phyloP scores from a whole-genome alignment of 768 basidiomycete genomes.

The Rhizopogon salebrosus region DNA sequence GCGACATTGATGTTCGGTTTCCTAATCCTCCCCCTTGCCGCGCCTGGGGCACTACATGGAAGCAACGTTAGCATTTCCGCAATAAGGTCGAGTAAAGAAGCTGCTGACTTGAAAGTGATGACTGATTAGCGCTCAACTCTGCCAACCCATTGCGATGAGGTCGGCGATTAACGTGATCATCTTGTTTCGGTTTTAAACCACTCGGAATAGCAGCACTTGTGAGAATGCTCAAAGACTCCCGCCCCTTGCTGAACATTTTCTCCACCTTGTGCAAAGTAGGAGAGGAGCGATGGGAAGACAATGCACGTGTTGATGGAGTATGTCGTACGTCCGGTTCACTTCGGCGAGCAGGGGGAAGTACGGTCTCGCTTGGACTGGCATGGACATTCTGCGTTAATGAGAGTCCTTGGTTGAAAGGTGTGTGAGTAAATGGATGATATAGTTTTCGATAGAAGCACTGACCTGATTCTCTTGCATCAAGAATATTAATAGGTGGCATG shows the following conservation, averaged over 20 bases:
- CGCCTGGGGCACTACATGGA: slow-evolving; percentile 12
- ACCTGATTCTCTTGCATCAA: slow-evolving; percentile 11
- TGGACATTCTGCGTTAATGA: not conserved
- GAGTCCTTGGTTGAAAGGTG: not conserved
- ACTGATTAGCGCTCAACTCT: slow-evolving; percentile 7
- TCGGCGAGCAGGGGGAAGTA: not conserved
- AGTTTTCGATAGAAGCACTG: not conserved
- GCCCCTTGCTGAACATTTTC: slow-evolving; percentile 27
- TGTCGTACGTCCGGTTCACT: not conserved
- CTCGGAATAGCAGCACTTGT: slow-evolving; percentile 12
- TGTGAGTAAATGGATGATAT: not conserved
- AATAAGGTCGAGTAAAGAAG: not conserved
- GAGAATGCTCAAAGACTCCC: slow-evolving; percentile 24
- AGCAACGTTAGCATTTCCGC: not conserved
- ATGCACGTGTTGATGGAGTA: not conserved
- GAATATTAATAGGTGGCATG: slow-evolving; percentile 6
- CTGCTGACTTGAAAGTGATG: slow-evolving; percentile 20
- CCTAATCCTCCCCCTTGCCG: slow-evolving; percentile 9
- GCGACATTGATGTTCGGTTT: slow-evolving; percentile 4
- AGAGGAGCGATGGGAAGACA: slow-evolving; percentile 15
- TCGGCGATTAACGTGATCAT: slow-evolving; percentile 11
- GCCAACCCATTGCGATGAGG: slow-evolving; percentile 10
- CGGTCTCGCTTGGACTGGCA: not conserved
- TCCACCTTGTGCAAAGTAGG: slow-evolving; percentile 28
- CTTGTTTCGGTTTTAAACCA: slow-evolving; percentile 5